Percentiles rank a stretch among this genome's conserved stretches.
Conservation (phyloP, 306 rosid genomes). For the Castanopsis chinensis region DNA sequence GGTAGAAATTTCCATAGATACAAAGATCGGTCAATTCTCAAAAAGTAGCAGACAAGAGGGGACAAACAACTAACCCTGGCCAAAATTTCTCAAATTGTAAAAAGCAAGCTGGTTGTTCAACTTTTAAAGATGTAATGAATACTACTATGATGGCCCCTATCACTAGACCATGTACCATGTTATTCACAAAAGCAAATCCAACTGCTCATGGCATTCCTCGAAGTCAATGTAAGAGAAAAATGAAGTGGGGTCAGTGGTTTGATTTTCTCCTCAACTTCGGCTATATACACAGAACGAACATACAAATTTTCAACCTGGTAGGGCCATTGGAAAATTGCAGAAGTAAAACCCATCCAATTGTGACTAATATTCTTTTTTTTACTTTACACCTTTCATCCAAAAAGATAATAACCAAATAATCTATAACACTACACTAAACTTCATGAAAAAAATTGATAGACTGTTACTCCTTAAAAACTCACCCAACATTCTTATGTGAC, state of each 20-base stretch:
- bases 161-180: slow-evolving; percentile 23
- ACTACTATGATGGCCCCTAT: slow-evolving; percentile 15
- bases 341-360: slow-evolving; percentile 8
- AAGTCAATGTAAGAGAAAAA: slow-evolving; percentile 33
- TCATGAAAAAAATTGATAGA: not conserved
- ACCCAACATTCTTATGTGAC: slow-evolving; percentile 50
- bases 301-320: slow-evolving; percentile 25
- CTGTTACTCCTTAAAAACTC: slow-evolving; percentile 27
- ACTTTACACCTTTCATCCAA: slow-evolving; percentile 28
- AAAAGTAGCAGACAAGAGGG: slow-evolving; percentile 30
- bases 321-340: slow-evolving; percentile 21
- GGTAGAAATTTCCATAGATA: slow-evolving; percentile 19
- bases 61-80: slow-evolving; percentile 17
- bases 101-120: slow-evolving; percentile 30
- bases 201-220: slow-evolving; percentile 33
- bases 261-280: not conserved
- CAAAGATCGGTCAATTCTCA: slow-evolving; percentile 31
- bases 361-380: slow-evolving; percentile 10
- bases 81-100: slow-evolving; percentile 21
- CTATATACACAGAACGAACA: slow-evolving; percentile 5
- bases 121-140: slow-evolving; percentile 20
- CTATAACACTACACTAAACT: slow-evolving; percentile 18
- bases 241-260: slow-evolving; percentile 27
- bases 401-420: slow-evolving; percentile 13
- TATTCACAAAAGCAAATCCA: slow-evolving; percentile 28